Conservation (phyloP, 768 basidiomycete species). For the Filobasidium wieringae region DNA sequence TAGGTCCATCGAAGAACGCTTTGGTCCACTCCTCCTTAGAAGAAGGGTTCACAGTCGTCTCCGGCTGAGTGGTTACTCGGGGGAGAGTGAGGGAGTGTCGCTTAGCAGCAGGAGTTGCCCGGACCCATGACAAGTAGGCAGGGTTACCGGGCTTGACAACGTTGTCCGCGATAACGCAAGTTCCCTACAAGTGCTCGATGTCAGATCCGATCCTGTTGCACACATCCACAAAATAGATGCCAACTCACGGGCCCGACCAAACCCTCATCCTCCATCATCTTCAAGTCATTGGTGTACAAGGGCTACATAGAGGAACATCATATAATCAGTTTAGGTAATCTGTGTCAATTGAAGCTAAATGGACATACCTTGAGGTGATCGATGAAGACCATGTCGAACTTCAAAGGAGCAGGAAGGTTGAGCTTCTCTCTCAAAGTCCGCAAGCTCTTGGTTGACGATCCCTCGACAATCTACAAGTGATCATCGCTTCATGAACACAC, state of each 20-base stretch:
- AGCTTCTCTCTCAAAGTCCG: slow-evolving; percentile 26
- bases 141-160: slow-evolving; percentile 38
- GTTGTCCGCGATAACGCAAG: slow-evolving; percentile 35
- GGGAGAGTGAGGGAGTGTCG: slow-evolving; percentile 15
- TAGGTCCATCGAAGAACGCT: slow-evolving; percentile 28
- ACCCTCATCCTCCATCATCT: slow-evolving; percentile 35
- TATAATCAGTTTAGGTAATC: not conserved
- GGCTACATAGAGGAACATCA: slow-evolving; percentile 8
- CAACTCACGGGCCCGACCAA: slow-evolving; percentile 29
- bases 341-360: not conserved
- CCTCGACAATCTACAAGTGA: slow-evolving; percentile 25
- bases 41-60: slow-evolving; percentile 23
- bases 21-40: slow-evolving; percentile 24
- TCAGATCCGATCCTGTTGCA: not conserved
- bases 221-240: too few relatives aligned
- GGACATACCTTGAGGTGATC: slow-evolving; percentile 28
- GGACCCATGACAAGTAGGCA: slow-evolving; percentile 34
- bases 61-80: slow-evolving; percentile 18
- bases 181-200: slow-evolving; percentile 18
- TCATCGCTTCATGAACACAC: not conserved
- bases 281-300: slow-evolving; percentile 33
- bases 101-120: slow-evolving; percentile 28
- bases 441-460: slow-evolving; percentile 25
- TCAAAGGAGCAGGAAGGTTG: slow-evolving; percentile 21
- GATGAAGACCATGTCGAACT: slow-evolving; percentile 36